Evolutionary conservation across 192 early-diverging fungal genomes (phyloP).

Genomic region (Umbelopsis vinacea): DNA sequence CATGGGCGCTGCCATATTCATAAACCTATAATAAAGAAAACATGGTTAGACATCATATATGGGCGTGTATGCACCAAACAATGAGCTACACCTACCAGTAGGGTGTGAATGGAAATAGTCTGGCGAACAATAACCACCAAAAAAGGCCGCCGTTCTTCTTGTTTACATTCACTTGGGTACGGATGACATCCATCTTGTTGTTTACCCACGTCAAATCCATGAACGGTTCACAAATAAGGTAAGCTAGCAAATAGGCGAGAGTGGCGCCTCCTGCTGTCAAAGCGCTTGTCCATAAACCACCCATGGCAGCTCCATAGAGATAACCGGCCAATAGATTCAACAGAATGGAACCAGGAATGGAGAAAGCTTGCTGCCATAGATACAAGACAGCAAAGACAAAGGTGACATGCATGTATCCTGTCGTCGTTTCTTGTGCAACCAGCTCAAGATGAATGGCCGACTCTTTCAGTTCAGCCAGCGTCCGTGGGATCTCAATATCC

Average conservation of each 20-base stretch:
- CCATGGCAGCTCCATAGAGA: slow-evolving; percentile 32
- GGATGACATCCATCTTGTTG: slow-evolving; percentile 18
- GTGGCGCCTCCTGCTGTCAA: slow-evolving; percentile 37
- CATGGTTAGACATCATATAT: neutral
- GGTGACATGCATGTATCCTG: slow-evolving; percentile 45
- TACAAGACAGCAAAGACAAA: slow-evolving; percentile 52
- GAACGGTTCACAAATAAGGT: slow-evolving; percentile 35
- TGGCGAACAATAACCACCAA: slow-evolving; percentile 54
- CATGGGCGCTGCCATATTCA: slow-evolving; percentile 55
- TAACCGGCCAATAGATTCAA: slow-evolving; percentile 44
- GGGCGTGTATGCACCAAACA: neutral
- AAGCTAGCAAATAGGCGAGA: slow-evolving; percentile 31
- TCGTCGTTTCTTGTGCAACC: slow-evolving; percentile 44
- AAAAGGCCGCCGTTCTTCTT: slow-evolving; percentile 45
- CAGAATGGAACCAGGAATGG: slow-evolving; percentile 59
- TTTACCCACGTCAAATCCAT: slow-evolving; percentile 33
- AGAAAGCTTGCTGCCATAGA: slow-evolving; percentile 62
- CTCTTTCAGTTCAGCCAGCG: slow-evolving; percentile 53
- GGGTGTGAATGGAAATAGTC: slow-evolving; percentile 58
- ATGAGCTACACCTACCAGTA: slow-evolving; percentile 46
- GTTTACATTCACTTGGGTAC: slow-evolving; percentile 33
- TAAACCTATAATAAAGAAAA: slow-evolving; percentile 37
- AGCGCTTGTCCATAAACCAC: slow-evolving; percentile 28
- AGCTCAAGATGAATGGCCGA: slow-evolving; percentile 49
- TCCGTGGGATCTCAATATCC: slow-evolving; percentile 44